Conservation (phyloP, 371 early-diverging fungal species). For the Paramicrosporidium saccamoebae region DNA sequence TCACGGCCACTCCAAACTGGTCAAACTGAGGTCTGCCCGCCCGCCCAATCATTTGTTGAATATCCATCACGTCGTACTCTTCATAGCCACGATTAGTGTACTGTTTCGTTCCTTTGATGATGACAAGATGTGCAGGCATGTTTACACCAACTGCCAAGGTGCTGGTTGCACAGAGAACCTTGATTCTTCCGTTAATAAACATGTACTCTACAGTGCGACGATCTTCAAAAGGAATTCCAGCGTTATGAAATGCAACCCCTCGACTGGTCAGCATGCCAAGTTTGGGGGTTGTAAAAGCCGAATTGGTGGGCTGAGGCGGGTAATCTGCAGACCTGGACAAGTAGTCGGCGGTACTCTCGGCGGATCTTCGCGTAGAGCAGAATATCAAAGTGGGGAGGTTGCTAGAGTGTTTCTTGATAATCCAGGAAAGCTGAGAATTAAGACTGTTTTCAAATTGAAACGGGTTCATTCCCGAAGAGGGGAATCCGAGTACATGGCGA, state of each 20-base stretch:
- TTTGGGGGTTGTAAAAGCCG: constrained; percentile 6
- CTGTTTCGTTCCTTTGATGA: constrained; percentile 32
- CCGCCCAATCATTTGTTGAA: constrained; percentile 70
- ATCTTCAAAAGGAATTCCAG: constrained; percentile 22
- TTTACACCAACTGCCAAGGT: constrained; percentile 80
- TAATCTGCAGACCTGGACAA: constrained; percentile 4
- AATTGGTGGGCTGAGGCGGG: not conserved
- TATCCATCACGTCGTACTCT: constrained; percentile 27
- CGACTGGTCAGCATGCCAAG: constrained; percentile 8
- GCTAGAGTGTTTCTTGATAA: constrained; percentile 14
- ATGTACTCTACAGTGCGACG: constrained; percentile 20
- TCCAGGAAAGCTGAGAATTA: constrained; percentile 16
- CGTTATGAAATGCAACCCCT: constrained; percentile 44
- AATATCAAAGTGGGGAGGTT: constrained; percentile 29
- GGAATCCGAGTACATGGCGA: constrained; percentile 18
- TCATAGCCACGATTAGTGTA: constrained; percentile 16
- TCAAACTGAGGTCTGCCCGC: constrained; percentile 70
- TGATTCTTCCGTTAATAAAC: constrained; percentile 16
- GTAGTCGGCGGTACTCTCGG: constrained; percentile 15
- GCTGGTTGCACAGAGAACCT: constrained; percentile 41
- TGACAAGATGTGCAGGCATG: constrained; percentile 55
- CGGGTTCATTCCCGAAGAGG: constrained; percentile 7
- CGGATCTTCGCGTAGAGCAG: constrained; percentile 31
- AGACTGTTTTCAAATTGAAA: constrained; percentile 23
- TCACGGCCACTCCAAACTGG: constrained; percentile 18